A percentile compares a stretch with the other conserved stretches of the same genome.
Conservation (phyloP, 805 yeast genomes). For the Kluyveromyces dobzhanskii region DNA sequence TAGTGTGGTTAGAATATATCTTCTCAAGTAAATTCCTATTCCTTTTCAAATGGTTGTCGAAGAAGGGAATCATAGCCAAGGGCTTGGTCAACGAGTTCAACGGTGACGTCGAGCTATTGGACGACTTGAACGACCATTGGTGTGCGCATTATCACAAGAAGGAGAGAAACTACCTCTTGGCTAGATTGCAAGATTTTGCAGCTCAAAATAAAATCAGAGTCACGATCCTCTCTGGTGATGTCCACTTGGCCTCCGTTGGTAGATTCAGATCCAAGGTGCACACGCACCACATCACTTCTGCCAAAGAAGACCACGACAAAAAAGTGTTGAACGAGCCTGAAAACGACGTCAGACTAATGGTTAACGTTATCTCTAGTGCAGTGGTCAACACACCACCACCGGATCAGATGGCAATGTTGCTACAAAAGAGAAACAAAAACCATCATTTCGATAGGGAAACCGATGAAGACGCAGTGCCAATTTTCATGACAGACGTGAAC, state of each 20-base stretch:
- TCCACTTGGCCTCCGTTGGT: slow-evolving; percentile 81
- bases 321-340: slow-evolving; percentile 44
- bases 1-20: slow-evolving; percentile 81
- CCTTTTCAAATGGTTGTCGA: slow-evolving; percentile 56
- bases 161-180: slow-evolving; percentile 70
- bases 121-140: slow-evolving; percentile 96
- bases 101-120: slow-evolving; percentile 83
- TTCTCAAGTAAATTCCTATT: slow-evolving; percentile 52
- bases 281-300: slow-evolving; percentile 33
- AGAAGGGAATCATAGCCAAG: slow-evolving; percentile 51
- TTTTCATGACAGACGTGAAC: slow-evolving; percentile 57
- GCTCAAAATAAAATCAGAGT: slow-evolving; percentile 57
- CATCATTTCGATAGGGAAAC: slow-evolving; percentile 61
- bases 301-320: slow-evolving; percentile 32
- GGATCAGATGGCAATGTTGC: slow-evolving; percentile 65
- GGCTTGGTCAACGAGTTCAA: slow-evolving; percentile 88
- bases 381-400: slow-evolving; percentile 93
- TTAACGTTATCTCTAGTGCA: slow-evolving; percentile 84
- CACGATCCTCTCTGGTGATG: slow-evolving; percentile 88
- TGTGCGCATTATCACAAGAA: slow-evolving; percentile 78
- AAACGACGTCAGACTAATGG: slow-evolving; percentile 64
- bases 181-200: slow-evolving; percentile 57
- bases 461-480: slow-evolving; percentile 74
- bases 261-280: slow-evolving; percentile 54
- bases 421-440: slow-evolving; percentile 56